Evolutionary conservation across 176 grass and related monocot species (phyloP).

Genomic region (Ampelocalamus luodianensis): DNA sequence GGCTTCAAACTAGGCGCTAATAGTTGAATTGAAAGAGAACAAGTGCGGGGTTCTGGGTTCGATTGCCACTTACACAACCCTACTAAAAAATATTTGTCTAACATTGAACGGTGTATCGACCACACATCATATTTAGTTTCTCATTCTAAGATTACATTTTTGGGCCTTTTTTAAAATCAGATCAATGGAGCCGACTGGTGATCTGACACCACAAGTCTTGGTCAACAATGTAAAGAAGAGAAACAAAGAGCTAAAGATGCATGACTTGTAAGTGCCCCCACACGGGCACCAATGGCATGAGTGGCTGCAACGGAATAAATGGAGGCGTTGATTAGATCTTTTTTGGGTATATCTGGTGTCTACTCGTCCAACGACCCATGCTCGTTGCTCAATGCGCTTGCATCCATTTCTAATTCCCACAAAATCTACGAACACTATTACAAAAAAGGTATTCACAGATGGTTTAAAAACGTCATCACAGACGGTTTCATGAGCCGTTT

Average conservation of each 20-base stretch:
- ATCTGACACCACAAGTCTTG: slow-evolving; percentile 20
- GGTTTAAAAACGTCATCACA: too few relatives aligned
- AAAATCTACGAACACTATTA: slow-evolving; percentile 25
- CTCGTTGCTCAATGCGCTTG: slow-evolving; percentile 22
- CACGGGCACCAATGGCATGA: slow-evolving; percentile 39
- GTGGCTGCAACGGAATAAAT: slow-evolving; percentile 22
- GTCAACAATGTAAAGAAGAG: slow-evolving; percentile 59
- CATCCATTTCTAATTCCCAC: slow-evolving; percentile 21
- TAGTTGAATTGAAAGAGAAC: too few relatives aligned
- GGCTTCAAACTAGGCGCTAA: too few relatives aligned
- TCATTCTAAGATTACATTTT: neutral
- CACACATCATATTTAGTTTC: neutral
- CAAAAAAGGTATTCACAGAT: too few relatives aligned
- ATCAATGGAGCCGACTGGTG: too few relatives aligned
- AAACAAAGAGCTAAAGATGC: slow-evolving; percentile 33
- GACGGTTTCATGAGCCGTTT: too few relatives aligned
- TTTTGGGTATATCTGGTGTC: slow-evolving; percentile 19
- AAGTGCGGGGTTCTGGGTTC: too few relatives aligned
- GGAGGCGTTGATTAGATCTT: slow-evolving; percentile 14
- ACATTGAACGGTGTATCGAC: too few relatives aligned
- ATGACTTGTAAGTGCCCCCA: slow-evolving; percentile 43
- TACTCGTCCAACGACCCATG: slow-evolving; percentile 23
- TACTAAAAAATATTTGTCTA: too few relatives aligned
- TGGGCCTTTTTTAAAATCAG: too few relatives aligned
- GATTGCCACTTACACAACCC: too few relatives aligned